Base-by-base conservation (phyloP, 164 flowering plant species). In the Euptelea pleiosperma region DNA sequence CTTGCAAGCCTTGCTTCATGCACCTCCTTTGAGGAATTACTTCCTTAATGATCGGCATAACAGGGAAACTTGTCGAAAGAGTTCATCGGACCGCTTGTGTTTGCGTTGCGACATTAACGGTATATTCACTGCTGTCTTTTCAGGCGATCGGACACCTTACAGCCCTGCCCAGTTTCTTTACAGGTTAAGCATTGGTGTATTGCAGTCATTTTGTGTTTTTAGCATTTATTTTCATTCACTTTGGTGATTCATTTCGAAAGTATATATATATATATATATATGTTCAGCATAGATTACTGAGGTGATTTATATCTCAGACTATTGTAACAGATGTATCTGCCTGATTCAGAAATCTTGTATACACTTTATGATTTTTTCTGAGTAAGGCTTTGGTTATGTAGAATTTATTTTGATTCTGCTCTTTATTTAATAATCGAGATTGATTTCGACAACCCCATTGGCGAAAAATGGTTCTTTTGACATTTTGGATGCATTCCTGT, bases 161-260 rank as follows among this genome's bases (percentile, higher is more conserved):
- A 82, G 86, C 57, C 86, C 89, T 0, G 83, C 84, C 33, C 76
- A 62, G 52, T 79, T 84, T 57, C 82, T 84, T 25, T 79, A 78
- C 83, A 84, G 89, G 89, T 84, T 33, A 26, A 42, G 45, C 56
- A 37, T 51, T 57, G 47, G 2, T 61, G 16, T 21, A 16, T 54
- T 30, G 18, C 16, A 10, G 35, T 16, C 15, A 9, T n/a, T 57
- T 51, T 19, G 12, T 58, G 29, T 6, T 33, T 25, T 9, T 31
- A 45, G 39, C 10, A 22, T 55, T 51, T 22, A 31, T 55, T 15
- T 21, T 26, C 40, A 53, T n/a, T n/a, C n/a, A n/a, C n/a, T n/a
- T n/a, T n/a, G n/a, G n/a, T n/a, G n/a, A n/a, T n/a, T n/a, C n/a
- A n/a, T n/a, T n/a, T n/a, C n/a, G n/a, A n/a, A n/a, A n/a, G n/a